These are phyloP conservation scores for Leccinum subgranulosum DNA, from an alignment of 768 basidiomycete genomes.

Conservation along the genomic window DNA sequence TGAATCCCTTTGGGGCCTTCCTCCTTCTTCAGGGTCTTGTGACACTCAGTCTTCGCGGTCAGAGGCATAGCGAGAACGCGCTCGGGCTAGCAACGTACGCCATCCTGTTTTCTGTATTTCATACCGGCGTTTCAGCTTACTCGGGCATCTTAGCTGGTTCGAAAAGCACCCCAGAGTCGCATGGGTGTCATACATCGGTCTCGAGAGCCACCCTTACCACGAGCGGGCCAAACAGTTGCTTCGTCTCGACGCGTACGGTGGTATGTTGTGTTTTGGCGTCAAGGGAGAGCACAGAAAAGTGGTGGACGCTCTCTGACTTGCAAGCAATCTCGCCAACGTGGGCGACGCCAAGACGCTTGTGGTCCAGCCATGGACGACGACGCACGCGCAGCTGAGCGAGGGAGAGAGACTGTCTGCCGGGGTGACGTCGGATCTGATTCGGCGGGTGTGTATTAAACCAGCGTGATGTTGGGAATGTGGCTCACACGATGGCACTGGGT, in stretches of 20 bases:
- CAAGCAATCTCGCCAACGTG: conserved; percentile 71
- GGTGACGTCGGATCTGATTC: too few species aligned
- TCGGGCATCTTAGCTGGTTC: conserved; percentile 41
- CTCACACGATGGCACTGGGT: too few species aligned
- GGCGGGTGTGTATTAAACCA: too few species aligned
- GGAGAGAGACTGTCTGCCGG: too few species aligned
- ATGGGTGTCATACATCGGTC: conserved; percentile 80
- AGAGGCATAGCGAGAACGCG: conserved; percentile 60
- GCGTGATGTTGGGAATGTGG: too few species aligned
- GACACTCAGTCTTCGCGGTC: conserved; percentile 55
- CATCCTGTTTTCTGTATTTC: not conserved
- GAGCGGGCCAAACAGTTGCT: conserved; percentile 54
- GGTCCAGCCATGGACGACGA: too few species aligned
- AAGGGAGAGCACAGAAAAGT: conserved; percentile 58
- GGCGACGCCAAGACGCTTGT: too few species aligned
- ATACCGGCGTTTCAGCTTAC: not conserved
- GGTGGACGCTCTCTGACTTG: conserved; percentile 69
- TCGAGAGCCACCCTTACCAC: conserved; percentile 60
- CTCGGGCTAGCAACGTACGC: conserved; percentile 45
- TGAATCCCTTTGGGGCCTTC: conserved; percentile 58
- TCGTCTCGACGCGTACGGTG: conserved; percentile 53
- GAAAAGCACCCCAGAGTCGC: conserved; percentile 58
- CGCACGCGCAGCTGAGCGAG: too few species aligned
- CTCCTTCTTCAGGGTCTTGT: conserved; percentile 60
- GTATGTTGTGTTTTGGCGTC: conserved; percentile 76